These are phyloP conservation scores for Candida gigantensis DNA, from an alignment of 1,139 yeast genomes.

Conservation along the genomic window DNA sequence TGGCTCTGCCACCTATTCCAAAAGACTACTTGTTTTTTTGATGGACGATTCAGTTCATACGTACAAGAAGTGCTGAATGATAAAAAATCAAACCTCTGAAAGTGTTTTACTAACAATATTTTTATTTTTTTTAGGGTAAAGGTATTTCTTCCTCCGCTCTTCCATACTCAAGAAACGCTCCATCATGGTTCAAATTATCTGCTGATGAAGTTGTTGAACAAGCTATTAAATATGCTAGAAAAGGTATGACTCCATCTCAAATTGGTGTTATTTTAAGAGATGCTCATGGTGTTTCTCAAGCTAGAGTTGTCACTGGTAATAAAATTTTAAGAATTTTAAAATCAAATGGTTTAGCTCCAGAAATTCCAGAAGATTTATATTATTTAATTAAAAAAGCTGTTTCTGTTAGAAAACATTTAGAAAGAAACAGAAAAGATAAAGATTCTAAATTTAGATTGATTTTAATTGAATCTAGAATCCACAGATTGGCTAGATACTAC, in stretches of 20 bases:
- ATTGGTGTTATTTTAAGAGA: constrained; percentile 99
- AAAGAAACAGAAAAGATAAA: constrained; percentile 99
- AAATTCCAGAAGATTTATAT: constrained; percentile 99
- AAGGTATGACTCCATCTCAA: constrained; percentile 99
- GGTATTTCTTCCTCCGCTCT: constrained; percentile 99
- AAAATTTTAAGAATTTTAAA: constrained; percentile 98
- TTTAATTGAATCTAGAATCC: constrained; percentile 99
- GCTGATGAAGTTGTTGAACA: constrained; percentile 97
- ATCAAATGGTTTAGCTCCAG: constrained; percentile 99
- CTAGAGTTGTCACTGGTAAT: constrained; percentile 98
- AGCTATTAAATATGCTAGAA: constrained; percentile 98
- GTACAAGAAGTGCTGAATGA: too few species aligned
- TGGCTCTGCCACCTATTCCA: background rate
- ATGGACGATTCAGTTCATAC: too few species aligned
- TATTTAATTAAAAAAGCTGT: constrained; percentile 99
- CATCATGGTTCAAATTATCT: constrained; percentile 99
- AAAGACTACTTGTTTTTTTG: too few species aligned
- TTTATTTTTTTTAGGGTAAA: constrained; percentile 68
- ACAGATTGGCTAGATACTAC: constrained; percentile 99
- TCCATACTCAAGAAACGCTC: constrained; percentile 99
- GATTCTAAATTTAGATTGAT: constrained; percentile 99
- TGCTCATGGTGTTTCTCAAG: constrained; percentile 99
- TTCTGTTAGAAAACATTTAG: constrained; percentile 99
- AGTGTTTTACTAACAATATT: constrained; percentile 37
- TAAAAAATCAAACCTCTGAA: too few species aligned